phyloP scores from a whole-genome alignment of 2,329 filamentous ascomycete genomes.

The Teratosphaeriaceae sp. region DNA sequence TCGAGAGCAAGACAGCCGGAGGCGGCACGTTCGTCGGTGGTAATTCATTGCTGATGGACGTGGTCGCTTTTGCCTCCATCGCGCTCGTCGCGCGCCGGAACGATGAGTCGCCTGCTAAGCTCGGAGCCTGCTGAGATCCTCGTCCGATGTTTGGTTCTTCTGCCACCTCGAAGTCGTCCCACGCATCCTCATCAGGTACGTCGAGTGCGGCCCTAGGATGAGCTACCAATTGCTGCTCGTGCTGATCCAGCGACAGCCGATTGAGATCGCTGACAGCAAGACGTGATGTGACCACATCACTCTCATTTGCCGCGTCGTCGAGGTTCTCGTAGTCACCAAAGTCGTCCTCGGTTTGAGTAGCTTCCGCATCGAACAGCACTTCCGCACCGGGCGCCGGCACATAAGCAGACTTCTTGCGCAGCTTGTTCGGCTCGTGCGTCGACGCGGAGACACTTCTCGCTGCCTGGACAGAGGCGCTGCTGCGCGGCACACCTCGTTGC shows the following conservation, averaged over 20 bases:
- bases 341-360: constrained; percentile 21
- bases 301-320: constrained; percentile 13
- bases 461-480: constrained; percentile 1
- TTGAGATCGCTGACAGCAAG: constrained; percentile 17
- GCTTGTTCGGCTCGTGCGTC: constrained; percentile 15
- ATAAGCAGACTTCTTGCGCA: constrained; percentile 20
- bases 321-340: constrained; percentile 32
- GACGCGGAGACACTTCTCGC: background rate
- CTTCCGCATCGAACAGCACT: constrained; percentile 30
- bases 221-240: background rate
- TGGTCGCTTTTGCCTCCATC: background rate
- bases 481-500: constrained; percentile 8
- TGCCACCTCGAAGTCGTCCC: constrained; percentile 39
- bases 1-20: constrained; percentile 70
- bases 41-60: background rate
- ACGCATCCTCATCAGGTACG: constrained; percentile 28
- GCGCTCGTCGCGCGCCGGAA: background rate
- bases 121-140: constrained; percentile 1
- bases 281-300: background rate
- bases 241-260: constrained; percentile 27
- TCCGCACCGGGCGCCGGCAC: constrained; percentile 17
- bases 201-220: background rate
- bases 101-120: background rate
- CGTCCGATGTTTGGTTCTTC: background rate
- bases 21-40: constrained; percentile 82